These are phyloP conservation scores for Quercus glauca DNA, from an alignment of 306 rosid genomes.

Conservation along the genomic window DNA sequence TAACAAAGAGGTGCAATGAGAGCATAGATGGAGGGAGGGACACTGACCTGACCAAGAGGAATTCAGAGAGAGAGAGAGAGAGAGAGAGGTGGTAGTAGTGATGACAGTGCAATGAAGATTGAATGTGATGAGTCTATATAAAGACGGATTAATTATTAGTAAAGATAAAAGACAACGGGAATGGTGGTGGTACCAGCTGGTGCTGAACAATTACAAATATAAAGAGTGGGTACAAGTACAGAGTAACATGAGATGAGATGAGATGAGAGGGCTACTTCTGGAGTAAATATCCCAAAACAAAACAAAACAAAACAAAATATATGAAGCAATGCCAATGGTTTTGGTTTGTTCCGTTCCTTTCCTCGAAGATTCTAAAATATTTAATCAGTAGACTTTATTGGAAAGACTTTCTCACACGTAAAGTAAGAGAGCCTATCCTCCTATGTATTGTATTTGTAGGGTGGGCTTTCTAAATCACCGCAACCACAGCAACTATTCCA, in stretches of 20 bases:
- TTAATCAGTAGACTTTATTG: conserved; percentile 10
- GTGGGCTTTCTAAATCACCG: conserved; percentile 60
- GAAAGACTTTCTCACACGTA: conserved; percentile 31
- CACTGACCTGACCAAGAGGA: conserved; percentile 62
- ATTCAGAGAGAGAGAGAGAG: conserved; percentile 52
- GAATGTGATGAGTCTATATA: conserved; percentile 46
- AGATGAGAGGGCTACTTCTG: conserved; percentile 9
- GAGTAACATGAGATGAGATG: no score
- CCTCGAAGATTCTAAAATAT: conserved; percentile 3
- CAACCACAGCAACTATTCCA: conserved; percentile 48
- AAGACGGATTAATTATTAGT: conserved; percentile 28
- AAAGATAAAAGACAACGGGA: conserved; percentile 20
- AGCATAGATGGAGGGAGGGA: conserved; percentile 12
- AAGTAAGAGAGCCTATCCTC: not conserved
- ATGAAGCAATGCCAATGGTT: no score
- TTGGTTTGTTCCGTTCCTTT: conserved; percentile 11
- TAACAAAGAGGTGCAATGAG: not conserved
- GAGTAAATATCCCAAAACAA: no score
- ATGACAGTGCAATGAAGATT: conserved; percentile 32
- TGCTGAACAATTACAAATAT: conserved; percentile 9
- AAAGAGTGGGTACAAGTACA: conserved; percentile 4
- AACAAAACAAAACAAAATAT: no score
- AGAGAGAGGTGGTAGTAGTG: conserved; percentile 10
- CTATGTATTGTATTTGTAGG: conserved; percentile 22
- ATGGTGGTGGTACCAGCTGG: conserved; percentile 39